Conservation (phyloP, 2,329 filamentous ascomycete genomes). For the Fonsecaea pedrosoi region DNA sequence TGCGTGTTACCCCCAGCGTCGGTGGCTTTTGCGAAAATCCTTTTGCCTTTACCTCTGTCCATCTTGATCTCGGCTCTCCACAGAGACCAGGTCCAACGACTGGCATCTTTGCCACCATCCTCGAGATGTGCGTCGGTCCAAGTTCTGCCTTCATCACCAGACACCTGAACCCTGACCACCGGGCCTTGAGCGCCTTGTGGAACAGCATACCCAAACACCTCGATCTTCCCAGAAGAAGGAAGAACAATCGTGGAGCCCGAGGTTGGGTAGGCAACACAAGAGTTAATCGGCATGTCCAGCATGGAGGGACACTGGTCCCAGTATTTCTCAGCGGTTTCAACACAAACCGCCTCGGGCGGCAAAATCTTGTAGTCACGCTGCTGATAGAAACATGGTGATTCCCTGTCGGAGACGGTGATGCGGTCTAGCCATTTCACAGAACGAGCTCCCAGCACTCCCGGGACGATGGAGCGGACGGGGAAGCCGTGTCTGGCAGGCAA, state of each 20-base stretch:
- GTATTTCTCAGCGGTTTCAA: constrained; percentile 58
- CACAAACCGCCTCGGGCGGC: constrained; percentile 58
- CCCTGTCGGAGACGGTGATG: constrained; percentile 58
- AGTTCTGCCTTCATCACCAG: constrained; percentile 55
- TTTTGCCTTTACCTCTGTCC: constrained; percentile 50
- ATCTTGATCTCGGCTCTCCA: constrained; percentile 58
- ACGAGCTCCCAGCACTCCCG: constrained; percentile 61
- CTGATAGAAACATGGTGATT: constrained; percentile 64
- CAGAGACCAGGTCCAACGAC: constrained; percentile 64
- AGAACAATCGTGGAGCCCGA: constrained; percentile 52
- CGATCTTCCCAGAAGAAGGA: constrained; percentile 51
- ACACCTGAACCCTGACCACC: constrained; percentile 61
- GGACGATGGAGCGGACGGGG: constrained; percentile 60
- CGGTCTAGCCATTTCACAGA: constrained; percentile 64
- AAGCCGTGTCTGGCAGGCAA: constrained; percentile 59
- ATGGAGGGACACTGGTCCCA: constrained; percentile 60
- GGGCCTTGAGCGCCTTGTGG: constrained; percentile 62
- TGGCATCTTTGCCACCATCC: constrained; percentile 36
- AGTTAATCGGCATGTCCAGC: constrained; percentile 64
- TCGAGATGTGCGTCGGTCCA: constrained; percentile 59
- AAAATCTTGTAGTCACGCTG: constrained; percentile 66
- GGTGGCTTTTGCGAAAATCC: constrained; percentile 61
- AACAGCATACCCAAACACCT: constrained; percentile 63
- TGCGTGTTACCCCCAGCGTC: constrained; percentile 62
- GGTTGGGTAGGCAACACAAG: constrained; percentile 59